A percentile compares a stretch with the other conserved stretches of the same genome.
Evolutionary conservation across 306 rosid genomes (phyloP).

Genomic region (Medicago truncatula): MtrunA17r5.0-ANR NC_053044.1:38623001-38623500

Average conservation of each 20-base stretch:
- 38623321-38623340: conserved; percentile 74
- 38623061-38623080: no score
- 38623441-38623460: conserved; percentile 65
- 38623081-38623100: conserved; percentile 1
- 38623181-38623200: conserved; percentile 88
- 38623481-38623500: conserved; percentile 64
- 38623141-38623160: conserved; percentile 86
- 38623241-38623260: conserved; percentile 90
- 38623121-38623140: not conserved
- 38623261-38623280: conserved; percentile 82
- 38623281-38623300: conserved; percentile 87
- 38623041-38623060: not conserved
- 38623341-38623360: conserved; percentile 98
- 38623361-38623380: conserved; percentile 91
- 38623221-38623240: conserved; percentile 80
- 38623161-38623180: conserved; percentile 73
- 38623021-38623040: no score
- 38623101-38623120: not conserved
- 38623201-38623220: conserved; percentile 76
- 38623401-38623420: conserved; percentile 95
- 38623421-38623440: conserved; percentile 88
- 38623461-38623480: conserved; percentile 57
- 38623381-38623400: conserved; percentile 83
- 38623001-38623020: not conserved
- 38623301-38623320: conserved; percentile 92